These are phyloP conservation scores for Corymbia calophylla DNA, from an alignment of 441 rosid species.

Conservation along the genomic window DNA sequence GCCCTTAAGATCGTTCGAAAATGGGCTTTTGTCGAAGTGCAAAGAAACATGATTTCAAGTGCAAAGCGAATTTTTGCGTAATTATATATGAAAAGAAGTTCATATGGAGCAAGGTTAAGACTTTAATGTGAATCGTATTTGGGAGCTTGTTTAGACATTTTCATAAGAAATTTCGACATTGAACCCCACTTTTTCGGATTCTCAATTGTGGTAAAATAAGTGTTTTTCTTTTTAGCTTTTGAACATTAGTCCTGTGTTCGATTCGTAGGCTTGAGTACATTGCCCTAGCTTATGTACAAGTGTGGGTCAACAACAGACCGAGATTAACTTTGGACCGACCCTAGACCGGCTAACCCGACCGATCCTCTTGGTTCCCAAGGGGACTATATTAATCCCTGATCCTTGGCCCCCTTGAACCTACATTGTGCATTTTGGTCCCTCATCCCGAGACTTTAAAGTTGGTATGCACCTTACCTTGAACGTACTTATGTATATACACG, in stretches of 20 bases:
- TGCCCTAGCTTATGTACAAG: background rate
- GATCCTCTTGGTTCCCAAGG: no score
- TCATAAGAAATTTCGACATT: background rate
- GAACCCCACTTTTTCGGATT: accelerated
- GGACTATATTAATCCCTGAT: no score
- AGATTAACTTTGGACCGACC: no score
- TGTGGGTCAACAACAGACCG: no score
- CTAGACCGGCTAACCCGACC: no score
- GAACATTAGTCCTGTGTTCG: background rate
- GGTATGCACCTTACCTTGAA: no score
- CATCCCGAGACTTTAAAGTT: no score
- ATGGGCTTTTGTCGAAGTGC: no score
- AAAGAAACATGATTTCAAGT: accelerated
- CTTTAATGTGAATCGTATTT: background rate
- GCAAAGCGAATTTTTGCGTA: background rate
- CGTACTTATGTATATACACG: background rate
- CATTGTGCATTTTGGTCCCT: no score
- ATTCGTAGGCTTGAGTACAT: background rate
- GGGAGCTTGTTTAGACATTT: background rate
- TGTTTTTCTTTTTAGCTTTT: background rate
- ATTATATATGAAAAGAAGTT: background rate
- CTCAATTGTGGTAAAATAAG: background rate
- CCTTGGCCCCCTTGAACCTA: no score
- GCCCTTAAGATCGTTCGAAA: background rate
- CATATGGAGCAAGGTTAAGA: background rate